A percentile compares a stretch with the other conserved stretches of the same genome.
Evolutionary conservation across 331 rosid genomes (phyloP).

Genomic region (Cydonia oblonga): DNA sequence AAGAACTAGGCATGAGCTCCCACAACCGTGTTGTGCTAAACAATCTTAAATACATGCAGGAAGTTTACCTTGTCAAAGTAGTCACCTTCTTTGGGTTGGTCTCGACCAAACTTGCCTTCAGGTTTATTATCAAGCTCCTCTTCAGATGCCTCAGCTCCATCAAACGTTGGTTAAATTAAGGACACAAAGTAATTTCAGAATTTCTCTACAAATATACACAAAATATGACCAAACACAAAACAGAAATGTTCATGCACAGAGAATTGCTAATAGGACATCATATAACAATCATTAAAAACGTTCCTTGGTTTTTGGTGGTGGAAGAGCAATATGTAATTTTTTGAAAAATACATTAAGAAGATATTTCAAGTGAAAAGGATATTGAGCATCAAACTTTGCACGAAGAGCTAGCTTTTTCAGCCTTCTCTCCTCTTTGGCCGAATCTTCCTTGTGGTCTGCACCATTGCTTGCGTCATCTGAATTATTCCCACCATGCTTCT

Average conservation of each 20-base stretch:
- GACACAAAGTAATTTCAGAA: constrained; percentile 24
- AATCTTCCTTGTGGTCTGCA: constrained; percentile 25
- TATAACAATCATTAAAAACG: not conserved
- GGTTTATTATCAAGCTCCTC: constrained; percentile 39
- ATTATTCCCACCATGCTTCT: constrained; percentile 25
- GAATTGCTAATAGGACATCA: not conserved
- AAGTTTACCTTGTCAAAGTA: constrained; percentile 68
- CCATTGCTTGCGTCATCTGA: constrained; percentile 17
- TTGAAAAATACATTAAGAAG: not conserved
- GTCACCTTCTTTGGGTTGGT: constrained; percentile 47
- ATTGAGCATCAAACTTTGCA: constrained; percentile 78
- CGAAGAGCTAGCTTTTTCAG: constrained; percentile 79
- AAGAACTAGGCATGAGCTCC: constrained; percentile 15
- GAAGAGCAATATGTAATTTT: not conserved
- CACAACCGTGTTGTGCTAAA: not conserved
- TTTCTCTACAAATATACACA: not conserved
- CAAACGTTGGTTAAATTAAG: constrained; percentile 59
- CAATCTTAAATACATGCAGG: not conserved
- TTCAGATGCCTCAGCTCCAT: constrained; percentile 41
- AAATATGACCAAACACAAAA: not conserved
- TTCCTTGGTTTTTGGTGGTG: not conserved
- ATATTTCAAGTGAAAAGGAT: constrained; percentile 42
- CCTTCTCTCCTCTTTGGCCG: constrained; percentile 53
- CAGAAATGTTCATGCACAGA: not conserved
- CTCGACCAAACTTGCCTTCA: constrained; percentile 26